Evolutionary conservation across 2,329 filamentous ascomycete species (phyloP), one percentile per base, ranked within the genome.

Genomic region (Graphilbum ipis-grandicollis): DNA sequence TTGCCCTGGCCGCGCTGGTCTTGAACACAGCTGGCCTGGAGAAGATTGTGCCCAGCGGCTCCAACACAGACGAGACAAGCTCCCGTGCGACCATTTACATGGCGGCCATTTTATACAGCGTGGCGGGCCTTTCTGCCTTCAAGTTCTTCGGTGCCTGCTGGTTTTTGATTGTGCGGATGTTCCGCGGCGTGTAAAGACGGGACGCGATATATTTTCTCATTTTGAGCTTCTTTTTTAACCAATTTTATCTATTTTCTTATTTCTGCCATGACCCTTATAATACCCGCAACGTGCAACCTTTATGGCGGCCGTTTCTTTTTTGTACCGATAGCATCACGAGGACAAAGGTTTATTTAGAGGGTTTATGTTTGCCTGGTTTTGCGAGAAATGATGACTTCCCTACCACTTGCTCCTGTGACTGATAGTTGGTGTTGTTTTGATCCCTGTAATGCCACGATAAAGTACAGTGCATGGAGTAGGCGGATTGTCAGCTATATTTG

Each of bases 131-230:
- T 39, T 85, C 80, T 19, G 71, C 75, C 2, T 88, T 94, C 58
- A 82, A 88, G 53, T 93, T 94, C 48, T 59, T 86, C 19, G 86
- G 86, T 3, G 82, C 82, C 1, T 66, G 83, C 57, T 93, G 85
- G 83, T 94, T 94, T 62, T 68, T 98, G 64, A 67, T 96, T 47
- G 78, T 88, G 39, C 68, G 85, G 49, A 70, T 92, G 71, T 88
- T 93, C 56, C 73, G 84, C 44, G 74, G 74, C 46, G 74, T 79
- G 39, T 77, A 35, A 35, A 8, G 3, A 9, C 4, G 17, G 19
- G 14, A 19, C 3, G 21, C 14, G 21, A 3, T 33, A 21, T 28
- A 12, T 26, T 25, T 25, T 12, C 23, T 25, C 12, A 25, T 25
- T 25, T 25, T 25, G 7, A 12, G 23, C 23, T 13, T 28, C 14